Conservation (phyloP, 768 basidiomycete species). For the Melanogaster broomeanus region DNA sequence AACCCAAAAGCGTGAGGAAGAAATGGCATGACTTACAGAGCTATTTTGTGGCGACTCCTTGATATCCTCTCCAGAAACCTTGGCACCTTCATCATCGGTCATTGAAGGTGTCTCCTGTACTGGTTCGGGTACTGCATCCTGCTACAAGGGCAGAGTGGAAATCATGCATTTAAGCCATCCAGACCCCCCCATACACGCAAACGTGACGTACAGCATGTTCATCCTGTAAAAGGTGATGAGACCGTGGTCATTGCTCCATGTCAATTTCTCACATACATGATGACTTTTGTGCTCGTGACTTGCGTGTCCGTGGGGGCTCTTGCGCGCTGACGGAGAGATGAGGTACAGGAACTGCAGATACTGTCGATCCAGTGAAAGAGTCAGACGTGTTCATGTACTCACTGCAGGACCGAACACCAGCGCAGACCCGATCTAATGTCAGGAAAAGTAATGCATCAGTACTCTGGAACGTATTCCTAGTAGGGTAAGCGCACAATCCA, state of each 20-base stretch:
- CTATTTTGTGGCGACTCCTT: slow-evolving; percentile 31
- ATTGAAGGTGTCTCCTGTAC: slow-evolving; percentile 12
- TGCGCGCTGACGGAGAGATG: slow-evolving; percentile 31
- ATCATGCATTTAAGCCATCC: background rate
- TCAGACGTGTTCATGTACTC: slow-evolving; percentile 2
- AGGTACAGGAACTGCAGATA: slow-evolving; percentile 30
- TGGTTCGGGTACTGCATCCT: slow-evolving; percentile 13
- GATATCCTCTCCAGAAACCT: slow-evolving; percentile 29
- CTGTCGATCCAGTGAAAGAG: background rate
- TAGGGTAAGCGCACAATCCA: slow-evolving; percentile 30
- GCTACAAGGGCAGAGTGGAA: slow-evolving; percentile 11
- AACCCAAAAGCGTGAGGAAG: background rate
- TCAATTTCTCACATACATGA: slow-evolving; percentile 18
- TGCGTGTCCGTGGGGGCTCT: slow-evolving; percentile 20
- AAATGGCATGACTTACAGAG: slow-evolving; percentile 17
- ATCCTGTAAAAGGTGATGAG: slow-evolving; percentile 20
- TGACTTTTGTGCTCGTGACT: slow-evolving; percentile 21
- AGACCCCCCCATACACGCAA: background rate
- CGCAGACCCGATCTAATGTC: slow-evolving; percentile 31
- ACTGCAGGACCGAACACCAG: slow-evolving; percentile 34
- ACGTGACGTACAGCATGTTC: slow-evolving; percentile 17
- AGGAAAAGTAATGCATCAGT: background rate
- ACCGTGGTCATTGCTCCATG: background rate
- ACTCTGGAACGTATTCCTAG: background rate
- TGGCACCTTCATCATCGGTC: slow-evolving; percentile 33